Evolutionary conservation across 352 stramenopile species (phyloP).

Genomic region (Pythium rishiriense): DNA sequence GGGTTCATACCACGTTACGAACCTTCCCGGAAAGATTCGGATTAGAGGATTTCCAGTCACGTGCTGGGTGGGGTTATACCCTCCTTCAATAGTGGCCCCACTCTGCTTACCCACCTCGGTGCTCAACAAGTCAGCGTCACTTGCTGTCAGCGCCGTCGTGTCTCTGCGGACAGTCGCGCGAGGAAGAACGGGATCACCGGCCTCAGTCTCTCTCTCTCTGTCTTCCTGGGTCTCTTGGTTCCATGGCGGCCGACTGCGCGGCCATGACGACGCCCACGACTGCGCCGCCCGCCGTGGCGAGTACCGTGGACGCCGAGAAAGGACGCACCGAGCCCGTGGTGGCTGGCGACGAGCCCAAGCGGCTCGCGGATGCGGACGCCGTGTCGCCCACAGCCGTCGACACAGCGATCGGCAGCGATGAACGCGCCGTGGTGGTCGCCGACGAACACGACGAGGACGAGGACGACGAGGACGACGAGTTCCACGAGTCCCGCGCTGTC

Average conservation of each 20-base stretch:
- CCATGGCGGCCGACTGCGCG: constrained; percentile 26
- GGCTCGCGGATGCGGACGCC: neutral
- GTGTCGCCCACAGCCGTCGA: constrained; percentile 16
- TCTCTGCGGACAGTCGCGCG: no score
- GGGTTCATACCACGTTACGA: constrained; percentile 23
- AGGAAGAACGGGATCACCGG: no score
- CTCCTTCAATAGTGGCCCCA: constrained; percentile 4
- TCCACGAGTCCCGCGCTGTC: neutral
- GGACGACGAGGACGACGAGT: constrained; percentile 9
- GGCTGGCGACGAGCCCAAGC: neutral
- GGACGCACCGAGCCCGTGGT: neutral
- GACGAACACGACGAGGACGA: neutral
- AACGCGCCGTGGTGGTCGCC: neutral
- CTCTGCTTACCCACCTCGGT: neutral
- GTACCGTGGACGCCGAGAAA: constrained; percentile 17
- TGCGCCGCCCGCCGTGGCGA: neutral
- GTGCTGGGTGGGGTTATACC: neutral
- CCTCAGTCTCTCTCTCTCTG: neutral
- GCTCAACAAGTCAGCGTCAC: constrained; percentile 16
- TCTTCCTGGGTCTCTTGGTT: neutral
- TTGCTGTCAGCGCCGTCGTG: neutral
- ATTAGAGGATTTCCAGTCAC: neutral
- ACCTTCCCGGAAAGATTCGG: constrained; percentile 24
- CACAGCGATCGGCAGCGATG: constrained; percentile 1
- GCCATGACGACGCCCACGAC: constrained; percentile 21